A percentile compares a stretch with the other conserved stretches of the same genome.
phyloP scores from a whole-genome alignment of 306 rosid genomes.

The cucumber (Cucumis sativus) region DNA sequence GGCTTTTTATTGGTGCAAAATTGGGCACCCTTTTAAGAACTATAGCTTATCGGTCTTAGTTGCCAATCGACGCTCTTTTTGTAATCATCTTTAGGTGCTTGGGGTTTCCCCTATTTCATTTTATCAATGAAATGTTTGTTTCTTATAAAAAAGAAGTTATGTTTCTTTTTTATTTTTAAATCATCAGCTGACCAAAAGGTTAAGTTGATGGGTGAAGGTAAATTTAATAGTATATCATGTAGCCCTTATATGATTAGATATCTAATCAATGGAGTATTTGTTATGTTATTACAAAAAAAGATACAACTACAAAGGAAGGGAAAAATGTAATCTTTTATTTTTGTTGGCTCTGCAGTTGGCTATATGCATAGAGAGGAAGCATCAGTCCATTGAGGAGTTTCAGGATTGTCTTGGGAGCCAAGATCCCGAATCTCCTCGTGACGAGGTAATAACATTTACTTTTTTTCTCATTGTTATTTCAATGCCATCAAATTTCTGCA shows the following conservation, averaged over 20 bases:
- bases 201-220: too few relatives aligned
- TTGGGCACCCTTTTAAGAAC: too few relatives aligned
- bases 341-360: conserved; percentile 57
- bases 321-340: conserved; percentile 3
- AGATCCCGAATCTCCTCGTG: conserved; percentile 43
- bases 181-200: too few relatives aligned
- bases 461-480: conserved; percentile 5
- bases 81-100: too few relatives aligned
- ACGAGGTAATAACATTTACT: conserved; percentile 33
- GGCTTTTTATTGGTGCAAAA: too few relatives aligned
- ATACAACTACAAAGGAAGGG: background rate
- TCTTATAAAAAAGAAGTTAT: too few relatives aligned
- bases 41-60: too few relatives aligned
- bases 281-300: background rate
- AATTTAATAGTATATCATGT: too few relatives aligned
- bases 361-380: conserved; percentile 73
- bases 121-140: too few relatives aligned
- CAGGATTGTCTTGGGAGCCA: conserved; percentile 81
- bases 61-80: too few relatives aligned
- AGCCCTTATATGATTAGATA: background rate
- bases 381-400: conserved; percentile 57
- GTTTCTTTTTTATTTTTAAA: too few relatives aligned
- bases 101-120: too few relatives aligned
- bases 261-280: background rate
- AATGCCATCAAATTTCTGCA: background rate